Base-by-base conservation (phyloP, 441 rosid species). In the Populus hybrid region DNA sequence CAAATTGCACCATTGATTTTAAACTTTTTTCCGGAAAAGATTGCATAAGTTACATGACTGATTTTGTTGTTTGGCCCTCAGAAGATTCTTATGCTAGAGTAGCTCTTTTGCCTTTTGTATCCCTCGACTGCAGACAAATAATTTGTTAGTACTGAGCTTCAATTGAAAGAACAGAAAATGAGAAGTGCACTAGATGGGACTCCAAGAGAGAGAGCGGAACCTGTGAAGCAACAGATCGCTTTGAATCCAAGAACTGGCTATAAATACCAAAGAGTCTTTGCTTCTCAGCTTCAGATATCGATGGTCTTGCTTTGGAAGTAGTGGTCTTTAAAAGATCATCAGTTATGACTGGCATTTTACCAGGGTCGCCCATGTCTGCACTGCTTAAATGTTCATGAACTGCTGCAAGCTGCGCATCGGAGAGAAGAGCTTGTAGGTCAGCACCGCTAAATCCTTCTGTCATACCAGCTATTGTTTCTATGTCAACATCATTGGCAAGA, bases 361-460 rank as follows among this genome's bases (percentile, higher is more conserved):
- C 88, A 2, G 84, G 70, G 70, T 82, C 83, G 1, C 74, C 81
- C 72, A 81, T 79, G 12, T 83, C 85, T 67, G 73, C 83, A 73
- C 35, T 81, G 85, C 78, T 86, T 72, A 97, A 81, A 83, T 81
- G 84, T 79, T 93, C 95, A 30, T 94, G 98, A 81, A 93, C 99
- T 66, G 97, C 98, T 6, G 91, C 94, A 70, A 97, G 98, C 82
- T 96, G 98, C 6, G 99, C 94, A 77, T 94, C 98, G 14, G 99
- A 91, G 70, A 96, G 94, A 76, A 93, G 97, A 75, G 98, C 99
- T 86, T 97, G 99, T 73, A 93, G 95, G 84, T 97, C 99, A 75
- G 99, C 99, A 80, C 99, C 99, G 32, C 98, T 94, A 81, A 91
- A 93, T 76, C 99, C 99, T 88, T 97, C 98, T 1, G 98, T 92